Evolutionary conservation across 768 basidiomycete genomes (phyloP).

Genomic region (Russula dissimulans): DNA sequence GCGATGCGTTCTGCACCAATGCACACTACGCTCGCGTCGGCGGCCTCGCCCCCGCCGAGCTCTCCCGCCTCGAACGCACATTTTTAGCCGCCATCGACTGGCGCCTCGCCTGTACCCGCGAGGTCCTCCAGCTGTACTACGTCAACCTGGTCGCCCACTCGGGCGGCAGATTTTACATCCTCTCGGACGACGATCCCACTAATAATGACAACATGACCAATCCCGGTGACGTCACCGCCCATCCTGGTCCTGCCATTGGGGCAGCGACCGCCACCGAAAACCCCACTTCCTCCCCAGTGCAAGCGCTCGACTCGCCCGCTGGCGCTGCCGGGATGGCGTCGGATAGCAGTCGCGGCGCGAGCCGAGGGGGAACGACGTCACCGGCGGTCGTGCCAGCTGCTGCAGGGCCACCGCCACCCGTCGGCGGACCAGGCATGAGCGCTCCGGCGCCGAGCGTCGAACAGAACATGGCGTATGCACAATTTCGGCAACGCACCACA

Average conservation of each 20-base stretch:
- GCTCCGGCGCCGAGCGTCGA: constrained; percentile 61
- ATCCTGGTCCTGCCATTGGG: background rate
- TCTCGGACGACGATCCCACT: constrained; percentile 33
- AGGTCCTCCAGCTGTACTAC: constrained; percentile 89
- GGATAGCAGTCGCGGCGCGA: constrained; percentile 3
- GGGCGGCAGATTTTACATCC: constrained; percentile 40
- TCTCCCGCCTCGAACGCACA: constrained; percentile 92
- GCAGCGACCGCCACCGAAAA: constrained; percentile 3
- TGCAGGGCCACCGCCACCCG: constrained; percentile 27
- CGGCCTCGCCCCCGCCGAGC: constrained; percentile 82
- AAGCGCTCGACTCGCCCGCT: constrained; percentile 36
- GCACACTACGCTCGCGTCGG: constrained; percentile 93
- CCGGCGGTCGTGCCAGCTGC: constrained; percentile 33
- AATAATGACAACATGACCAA: constrained; percentile 20
- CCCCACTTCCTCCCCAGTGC: background rate
- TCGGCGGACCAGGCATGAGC: constrained; percentile 21
- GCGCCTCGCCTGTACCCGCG: constrained; percentile 88
- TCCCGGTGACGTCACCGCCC: constrained; percentile 18
- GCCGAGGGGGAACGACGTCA: constrained; percentile 25
- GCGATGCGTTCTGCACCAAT: constrained; percentile 94
- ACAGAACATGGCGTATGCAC: constrained; percentile 78
- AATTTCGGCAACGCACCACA: constrained; percentile 30
- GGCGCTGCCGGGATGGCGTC: constrained; percentile 25
- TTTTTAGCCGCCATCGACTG: constrained; percentile 89
- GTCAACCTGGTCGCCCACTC: constrained; percentile 85